phyloP scores from a whole-genome alignment of 495 filamentous ascomycete genomes.

The Sabuloglossum arenarium region DNA sequence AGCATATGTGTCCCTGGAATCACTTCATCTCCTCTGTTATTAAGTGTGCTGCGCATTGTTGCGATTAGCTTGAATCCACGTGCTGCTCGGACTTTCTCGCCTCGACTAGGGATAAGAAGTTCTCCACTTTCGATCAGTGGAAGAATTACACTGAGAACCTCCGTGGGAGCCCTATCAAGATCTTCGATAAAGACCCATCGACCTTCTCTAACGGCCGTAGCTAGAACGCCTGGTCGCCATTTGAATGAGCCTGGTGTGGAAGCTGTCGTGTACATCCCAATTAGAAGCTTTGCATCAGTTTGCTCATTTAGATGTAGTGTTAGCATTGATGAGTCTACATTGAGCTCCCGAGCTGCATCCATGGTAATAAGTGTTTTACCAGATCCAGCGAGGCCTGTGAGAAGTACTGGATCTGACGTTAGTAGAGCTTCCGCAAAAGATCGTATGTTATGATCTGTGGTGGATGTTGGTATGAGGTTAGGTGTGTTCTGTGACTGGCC shows the following conservation, averaged over 20 bases:
- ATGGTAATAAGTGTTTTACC: constrained; percentile 81
- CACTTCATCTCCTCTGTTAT: constrained; percentile 46
- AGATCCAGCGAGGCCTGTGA: constrained; percentile 66
- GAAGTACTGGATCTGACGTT: constrained; percentile 43
- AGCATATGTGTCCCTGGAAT: constrained; percentile 35
- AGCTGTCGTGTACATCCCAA: constrained; percentile 84
- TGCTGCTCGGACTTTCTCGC: constrained; percentile 63
- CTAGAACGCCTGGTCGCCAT: constrained; percentile 87
- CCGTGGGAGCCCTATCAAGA: constrained; percentile 84
- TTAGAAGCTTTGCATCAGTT: constrained; percentile 83
- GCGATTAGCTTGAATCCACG: constrained; percentile 78
- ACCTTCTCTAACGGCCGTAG: constrained; percentile 80
- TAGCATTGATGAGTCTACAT: constrained; percentile 54
- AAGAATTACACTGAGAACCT: constrained; percentile 76
- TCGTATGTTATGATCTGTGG: constrained; percentile 46
- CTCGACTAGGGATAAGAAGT: constrained; percentile 66
- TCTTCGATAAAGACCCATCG: constrained; percentile 96
- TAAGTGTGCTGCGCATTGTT: constrained; percentile 60
- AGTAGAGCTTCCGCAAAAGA: constrained; percentile 44
- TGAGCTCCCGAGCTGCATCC: constrained; percentile 57
- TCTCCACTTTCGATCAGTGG: constrained; percentile 79
- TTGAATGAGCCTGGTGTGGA: constrained; percentile 64
- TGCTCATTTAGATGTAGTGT: constrained; percentile 94
- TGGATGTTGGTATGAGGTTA: constrained; percentile 48
- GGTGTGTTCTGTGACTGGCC: constrained; percentile 26